phyloP scores from a whole-genome alignment of 495 filamentous ascomycete genomes.

The Xylaria sp. region DNA sequence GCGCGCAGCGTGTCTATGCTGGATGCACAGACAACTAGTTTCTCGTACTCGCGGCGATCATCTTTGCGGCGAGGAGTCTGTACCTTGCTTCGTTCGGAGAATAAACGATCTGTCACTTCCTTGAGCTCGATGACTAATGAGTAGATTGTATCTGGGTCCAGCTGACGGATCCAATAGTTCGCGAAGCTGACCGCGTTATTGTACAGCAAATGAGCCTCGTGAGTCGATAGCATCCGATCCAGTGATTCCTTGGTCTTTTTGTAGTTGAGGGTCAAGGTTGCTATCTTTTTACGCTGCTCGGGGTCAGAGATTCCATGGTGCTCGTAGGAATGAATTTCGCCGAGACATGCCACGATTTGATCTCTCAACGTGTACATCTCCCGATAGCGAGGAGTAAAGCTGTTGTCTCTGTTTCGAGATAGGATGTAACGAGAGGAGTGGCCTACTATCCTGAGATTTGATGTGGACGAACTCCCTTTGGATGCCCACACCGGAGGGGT shows the following conservation, averaged over 20 bases:
- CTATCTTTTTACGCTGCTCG: background rate
- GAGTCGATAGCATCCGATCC: slow-evolving; percentile 25
- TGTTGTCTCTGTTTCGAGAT: background rate
- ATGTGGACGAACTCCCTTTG: background rate
- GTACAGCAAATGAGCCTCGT: slow-evolving; percentile 29
- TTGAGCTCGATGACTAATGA: slow-evolving; percentile 30
- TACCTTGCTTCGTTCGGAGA: background rate
- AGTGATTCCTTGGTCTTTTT: slow-evolving; percentile 10
- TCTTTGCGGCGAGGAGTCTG: background rate
- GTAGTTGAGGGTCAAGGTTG: background rate
- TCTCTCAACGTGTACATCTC: slow-evolving; percentile 35
- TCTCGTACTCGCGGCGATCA: background rate
- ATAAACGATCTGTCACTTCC: slow-evolving; percentile 16
- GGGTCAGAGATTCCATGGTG: background rate
- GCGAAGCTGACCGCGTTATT: slow-evolving; percentile 21
- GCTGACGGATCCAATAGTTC: slow-evolving; percentile 28
- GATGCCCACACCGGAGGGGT: too few relatives aligned
- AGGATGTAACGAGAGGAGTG: background rate
- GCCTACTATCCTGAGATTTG: background rate
- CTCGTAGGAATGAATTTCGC: background rate
- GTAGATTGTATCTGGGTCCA: slow-evolving; percentile 29
- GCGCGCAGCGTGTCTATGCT: slow-evolving; percentile 1
- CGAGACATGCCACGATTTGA: slow-evolving; percentile 21
- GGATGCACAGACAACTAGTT: background rate
- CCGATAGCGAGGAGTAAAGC: slow-evolving; percentile 23